Evolutionary conservation across 225 moss, liverwort and hornwort species (phyloP).

Genomic region (Bryoerythrophyllum caledonicum): DNA sequence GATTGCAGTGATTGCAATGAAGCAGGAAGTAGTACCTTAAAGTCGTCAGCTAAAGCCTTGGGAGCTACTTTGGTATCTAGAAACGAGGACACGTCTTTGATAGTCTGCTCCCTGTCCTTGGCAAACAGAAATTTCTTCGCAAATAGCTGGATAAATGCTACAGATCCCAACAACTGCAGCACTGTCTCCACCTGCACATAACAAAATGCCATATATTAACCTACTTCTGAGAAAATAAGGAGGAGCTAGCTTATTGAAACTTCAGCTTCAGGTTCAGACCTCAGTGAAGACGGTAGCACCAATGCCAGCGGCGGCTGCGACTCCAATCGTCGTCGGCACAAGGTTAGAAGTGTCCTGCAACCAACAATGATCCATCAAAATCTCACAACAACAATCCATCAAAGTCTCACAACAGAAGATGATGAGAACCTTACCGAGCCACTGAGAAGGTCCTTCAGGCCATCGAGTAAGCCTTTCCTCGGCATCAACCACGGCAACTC

Average conservation of each 20-base stretch:
- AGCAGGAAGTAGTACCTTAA: slow-evolving; percentile 23
- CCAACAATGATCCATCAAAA: slow-evolving; percentile 5
- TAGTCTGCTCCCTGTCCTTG: slow-evolving; percentile 41
- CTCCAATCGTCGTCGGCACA: slow-evolving; percentile 36
- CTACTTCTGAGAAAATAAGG: neutral
- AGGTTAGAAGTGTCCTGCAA: slow-evolving; percentile 37
- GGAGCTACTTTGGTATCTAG: slow-evolving; percentile 40
- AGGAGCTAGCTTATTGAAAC: neutral
- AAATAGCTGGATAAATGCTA: slow-evolving; percentile 36
- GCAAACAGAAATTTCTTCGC: slow-evolving; percentile 44
- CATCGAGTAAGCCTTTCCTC: slow-evolving; percentile 56
- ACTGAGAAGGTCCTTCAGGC: slow-evolving; percentile 46
- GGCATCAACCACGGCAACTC: slow-evolving; percentile 75
- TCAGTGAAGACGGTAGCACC: slow-evolving; percentile 40
- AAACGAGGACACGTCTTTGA: slow-evolving; percentile 30
- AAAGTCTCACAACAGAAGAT: neutral
- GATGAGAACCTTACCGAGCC: slow-evolving; percentile 24
- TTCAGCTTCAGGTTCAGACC: slow-evolving; percentile 13
- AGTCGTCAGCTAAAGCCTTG: slow-evolving; percentile 33
- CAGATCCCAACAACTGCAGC: slow-evolving; percentile 41
- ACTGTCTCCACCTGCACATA: slow-evolving; percentile 36
- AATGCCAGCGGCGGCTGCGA: slow-evolving; percentile 39
- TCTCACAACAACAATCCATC: neutral
- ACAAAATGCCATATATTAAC: neutral
- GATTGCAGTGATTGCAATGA: neutral